phyloP scores from a whole-genome alignment of 768 basidiomycete species.

The Candolleomyces eurysporus region DNA sequence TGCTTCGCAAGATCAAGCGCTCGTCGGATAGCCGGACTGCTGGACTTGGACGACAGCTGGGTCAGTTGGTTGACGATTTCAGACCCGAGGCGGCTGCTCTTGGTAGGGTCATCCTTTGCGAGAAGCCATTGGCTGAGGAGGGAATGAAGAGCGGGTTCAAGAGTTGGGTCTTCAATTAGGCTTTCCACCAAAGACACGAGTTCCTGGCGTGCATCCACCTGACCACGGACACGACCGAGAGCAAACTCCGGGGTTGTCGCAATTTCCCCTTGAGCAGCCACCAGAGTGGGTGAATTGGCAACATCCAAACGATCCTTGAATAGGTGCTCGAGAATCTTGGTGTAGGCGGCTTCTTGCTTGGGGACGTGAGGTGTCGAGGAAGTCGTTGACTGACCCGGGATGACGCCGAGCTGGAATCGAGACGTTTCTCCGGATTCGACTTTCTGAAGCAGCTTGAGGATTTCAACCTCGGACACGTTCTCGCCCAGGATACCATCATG shows the following conservation, averaged over 20 bases:
- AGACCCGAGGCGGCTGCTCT: conserved; percentile 58
- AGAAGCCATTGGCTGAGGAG: conserved; percentile 80
- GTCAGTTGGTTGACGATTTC: conserved; percentile 54
- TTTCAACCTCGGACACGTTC: conserved; percentile 37
- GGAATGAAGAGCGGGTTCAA: conserved; percentile 59
- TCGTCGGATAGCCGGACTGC: conserved; percentile 46
- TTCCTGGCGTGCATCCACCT: conserved; percentile 70
- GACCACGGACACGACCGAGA: conserved; percentile 84
- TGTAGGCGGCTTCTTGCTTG: conserved; percentile 88
- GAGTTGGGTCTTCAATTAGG: conserved; percentile 51
- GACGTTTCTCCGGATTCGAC: conserved; percentile 34
- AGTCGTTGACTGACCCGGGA: conserved; percentile 24
- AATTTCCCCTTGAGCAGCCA: conserved; percentile 63
- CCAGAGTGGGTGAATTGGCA: conserved; percentile 77
- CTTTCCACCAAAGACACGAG: conserved; percentile 65
- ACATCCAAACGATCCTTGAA: conserved; percentile 81
- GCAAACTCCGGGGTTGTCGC: conserved; percentile 96
- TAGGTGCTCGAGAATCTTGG: conserved; percentile 78
- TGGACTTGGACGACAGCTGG: conserved; percentile 27
- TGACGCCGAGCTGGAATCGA: conserved; percentile 49
- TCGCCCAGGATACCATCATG: conserved; percentile 63
- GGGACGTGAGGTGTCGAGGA: conserved; percentile 64
- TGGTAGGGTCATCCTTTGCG: conserved; percentile 64
- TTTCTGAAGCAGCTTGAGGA: conserved; percentile 52
- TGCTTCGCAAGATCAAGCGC: conserved; percentile 60